Conservation (phyloP, 805 yeast species). For the Vanderwaltozyma tropicalis region DNA sequence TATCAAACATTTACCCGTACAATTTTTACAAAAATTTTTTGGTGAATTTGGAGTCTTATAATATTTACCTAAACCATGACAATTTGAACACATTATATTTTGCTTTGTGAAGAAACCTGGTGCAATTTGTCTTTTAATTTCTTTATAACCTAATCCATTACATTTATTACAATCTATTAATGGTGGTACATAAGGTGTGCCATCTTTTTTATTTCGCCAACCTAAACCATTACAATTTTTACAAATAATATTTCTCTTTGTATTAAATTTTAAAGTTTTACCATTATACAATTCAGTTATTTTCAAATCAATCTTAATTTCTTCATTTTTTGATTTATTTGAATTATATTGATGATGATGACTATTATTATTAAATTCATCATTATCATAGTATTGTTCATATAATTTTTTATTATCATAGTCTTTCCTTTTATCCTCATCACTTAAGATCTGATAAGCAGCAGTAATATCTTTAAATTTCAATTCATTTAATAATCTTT, state of each 20-base stretch:
- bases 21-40: slow-evolving; percentile 69
- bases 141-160: slow-evolving; percentile 57
- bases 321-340: slow-evolving; percentile 29
- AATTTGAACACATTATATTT: slow-evolving; percentile 49
- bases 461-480: slow-evolving; percentile 74
- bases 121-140: slow-evolving; percentile 52
- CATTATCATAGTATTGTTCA: slow-evolving; percentile 24
- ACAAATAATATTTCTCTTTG: slow-evolving; percentile 67
- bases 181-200: slow-evolving; percentile 31
- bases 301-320: slow-evolving; percentile 51
- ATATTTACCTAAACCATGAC: slow-evolving; percentile 61
- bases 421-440: slow-evolving; percentile 48
- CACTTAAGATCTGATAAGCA: slow-evolving; percentile 77
- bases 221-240: slow-evolving; percentile 68
- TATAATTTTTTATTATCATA: slow-evolving; percentile 39
- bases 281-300: slow-evolving; percentile 74
- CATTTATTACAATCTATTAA: slow-evolving; percentile 52
- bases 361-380: background rate
- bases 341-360: background rate
- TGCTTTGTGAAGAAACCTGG: slow-evolving; percentile 68
- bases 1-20: slow-evolving; percentile 52
- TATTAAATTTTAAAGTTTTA: slow-evolving; percentile 61
- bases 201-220: slow-evolving; percentile 33
- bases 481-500: slow-evolving; percentile 58
- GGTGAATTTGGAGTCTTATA: slow-evolving; percentile 14